Base-by-base conservation (phyloP, 257 asterid species). In the Euphrasia confusa region DNA sequence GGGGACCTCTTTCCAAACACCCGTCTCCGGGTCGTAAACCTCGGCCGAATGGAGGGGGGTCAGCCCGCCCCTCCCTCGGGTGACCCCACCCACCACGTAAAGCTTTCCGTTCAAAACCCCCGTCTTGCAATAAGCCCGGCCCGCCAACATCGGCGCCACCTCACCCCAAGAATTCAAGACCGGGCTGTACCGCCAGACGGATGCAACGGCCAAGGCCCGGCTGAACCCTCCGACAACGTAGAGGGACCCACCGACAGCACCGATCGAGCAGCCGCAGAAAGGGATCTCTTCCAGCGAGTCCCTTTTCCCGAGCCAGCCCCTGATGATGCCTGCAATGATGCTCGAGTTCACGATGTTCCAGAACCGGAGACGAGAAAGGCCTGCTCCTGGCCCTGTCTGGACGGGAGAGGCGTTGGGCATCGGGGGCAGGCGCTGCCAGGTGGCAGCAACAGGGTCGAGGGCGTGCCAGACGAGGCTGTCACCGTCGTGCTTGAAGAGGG, bases 81-180 rank as follows among this genome's bases (percentile, higher is more conserved):
- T 83, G 42, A 90, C 92, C 50, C 97, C 97, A 11, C 97, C 97
- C 39, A 89, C 94, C 49, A 83, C 97, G 54, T 87, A 89, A 42
- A 89, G 92, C 64, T 89, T 87, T 69, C 77, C 71, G 71, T 89
- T 80, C 54, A 89, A 72, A 54, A 81, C 86, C 13, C 94, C 85
- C 0, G 94, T 80, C 75, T 89, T 89, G 71, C 94, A 84, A 67
- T 89, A 87, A 64, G 97, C 97, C 71, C 97, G 68, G 60, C 80
- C 87, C 49, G 65, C 64, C 24, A 83, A 78, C 97, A 89, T 89
- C 30, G 97, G 78, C 60, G 78, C 66, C n/a, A 60, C 86, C 80
- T 84, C 92, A 65, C 71, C 67, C 97, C 97, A 89, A 21, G 83
- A 58, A 67, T 89, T 89, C 6, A 60, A 65, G 63, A 78, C 58